Evolutionary conservation across 257 asterid species (phyloP).

Genomic region (Scutellaria minor): DNA sequence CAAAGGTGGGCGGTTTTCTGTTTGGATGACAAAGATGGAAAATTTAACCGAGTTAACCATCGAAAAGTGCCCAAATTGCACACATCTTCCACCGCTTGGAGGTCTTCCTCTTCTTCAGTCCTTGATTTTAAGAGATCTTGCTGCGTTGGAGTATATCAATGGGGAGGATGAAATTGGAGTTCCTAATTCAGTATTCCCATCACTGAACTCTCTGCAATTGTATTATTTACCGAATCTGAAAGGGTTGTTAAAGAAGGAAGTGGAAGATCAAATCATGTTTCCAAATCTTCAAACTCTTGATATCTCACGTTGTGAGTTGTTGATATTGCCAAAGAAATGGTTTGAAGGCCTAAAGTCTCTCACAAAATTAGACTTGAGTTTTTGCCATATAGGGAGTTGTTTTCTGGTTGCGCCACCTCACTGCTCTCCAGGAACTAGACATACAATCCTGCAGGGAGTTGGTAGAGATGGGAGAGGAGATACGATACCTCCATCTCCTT

Average conservation of each 20-base stretch:
- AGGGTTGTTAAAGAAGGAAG: constrained; percentile 24
- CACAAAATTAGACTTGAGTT: rapidly evolving
- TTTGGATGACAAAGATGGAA: constrained; percentile 19
- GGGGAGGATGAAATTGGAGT: constrained; percentile 24
- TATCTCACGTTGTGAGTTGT: not conserved
- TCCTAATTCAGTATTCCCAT: constrained; percentile 16
- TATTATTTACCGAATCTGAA: not conserved
- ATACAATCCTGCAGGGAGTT: not conserved
- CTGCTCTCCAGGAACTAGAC: not conserved
- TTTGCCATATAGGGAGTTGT: not conserved
- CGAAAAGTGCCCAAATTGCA: not conserved
- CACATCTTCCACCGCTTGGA: constrained; percentile 8
- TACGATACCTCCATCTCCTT: constrained; percentile 20
- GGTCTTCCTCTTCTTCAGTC: not conserved
- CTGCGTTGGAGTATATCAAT: constrained; percentile 14
- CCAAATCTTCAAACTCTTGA: not conserved
- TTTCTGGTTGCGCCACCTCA: constrained; percentile 12
- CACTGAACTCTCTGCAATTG: not conserved
- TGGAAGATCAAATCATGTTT: constrained; percentile 35
- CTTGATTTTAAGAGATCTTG: not conserved
- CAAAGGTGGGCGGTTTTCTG: constrained; percentile 4
- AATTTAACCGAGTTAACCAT: not conserved
- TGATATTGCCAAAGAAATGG: not conserved
- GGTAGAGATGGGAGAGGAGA: constrained; percentile 18
- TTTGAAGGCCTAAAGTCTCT: not conserved